Conservation (phyloP, 306 rosid genomes). For the Castanea sativa region DNA sequence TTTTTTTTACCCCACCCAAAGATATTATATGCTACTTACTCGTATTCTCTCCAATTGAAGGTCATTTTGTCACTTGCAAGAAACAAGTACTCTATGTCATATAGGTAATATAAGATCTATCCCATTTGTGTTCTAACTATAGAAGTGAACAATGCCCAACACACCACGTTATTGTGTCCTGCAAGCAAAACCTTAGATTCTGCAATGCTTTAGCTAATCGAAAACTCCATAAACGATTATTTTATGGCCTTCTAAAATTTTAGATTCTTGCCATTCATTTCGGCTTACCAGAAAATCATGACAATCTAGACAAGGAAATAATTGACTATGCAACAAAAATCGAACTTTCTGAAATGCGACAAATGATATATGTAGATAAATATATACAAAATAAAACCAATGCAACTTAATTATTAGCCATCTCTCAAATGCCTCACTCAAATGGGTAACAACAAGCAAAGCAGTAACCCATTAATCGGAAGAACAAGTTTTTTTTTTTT, state of each 20-base stretch:
- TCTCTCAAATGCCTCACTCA: background rate
- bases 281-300: background rate
- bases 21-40: too few relatives aligned
- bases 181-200: conserved; percentile 38
- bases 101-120: too few relatives aligned
- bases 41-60: too few relatives aligned
- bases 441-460: background rate
- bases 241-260: background rate
- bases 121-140: background rate
- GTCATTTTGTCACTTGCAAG: too few relatives aligned
- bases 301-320: background rate
- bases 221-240: background rate
- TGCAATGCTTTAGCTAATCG: conserved; percentile 11
- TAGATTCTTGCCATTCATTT: background rate
- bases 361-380: background rate
- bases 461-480: too few relatives aligned
- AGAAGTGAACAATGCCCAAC: conserved; percentile 15
- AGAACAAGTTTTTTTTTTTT: too few relatives aligned
- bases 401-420: background rate
- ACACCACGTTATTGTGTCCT: conserved; percentile 32
- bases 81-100: too few relatives aligned
- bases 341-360: background rate
- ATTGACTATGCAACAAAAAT: background rate
- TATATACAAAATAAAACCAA: background rate
- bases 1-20: too few relatives aligned